Base-by-base conservation (phyloP, 2,329 filamentous ascomycete species). In the Incumbomyces lentus region DNA sequence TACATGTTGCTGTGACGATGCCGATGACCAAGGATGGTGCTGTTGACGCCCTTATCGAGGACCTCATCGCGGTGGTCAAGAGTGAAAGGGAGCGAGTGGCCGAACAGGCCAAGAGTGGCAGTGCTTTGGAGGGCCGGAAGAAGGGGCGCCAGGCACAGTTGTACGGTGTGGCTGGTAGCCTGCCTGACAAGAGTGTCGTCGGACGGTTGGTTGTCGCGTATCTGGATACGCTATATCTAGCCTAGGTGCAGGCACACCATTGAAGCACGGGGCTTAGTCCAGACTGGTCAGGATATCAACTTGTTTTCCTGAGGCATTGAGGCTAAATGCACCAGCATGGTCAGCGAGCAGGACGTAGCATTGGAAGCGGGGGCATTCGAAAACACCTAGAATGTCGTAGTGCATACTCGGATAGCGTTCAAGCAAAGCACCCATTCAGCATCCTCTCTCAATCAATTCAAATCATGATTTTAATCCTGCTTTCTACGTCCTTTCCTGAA, bases 131-230 rank as follows among this genome's bases (percentile, higher is more conserved):
- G 22, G 33, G 14, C 49, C 61, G 60, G n/a, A 68, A 67, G 44
- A 73, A 71, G 5, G 79, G 68, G 2, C 86, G 95, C 62, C 81
- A 86, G 12, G 86, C 87, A 1, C 89, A 89, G 3, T 68, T 98
- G 52, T 98, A 98, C 66, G 92, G 92, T 46, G 89, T 98, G 48
- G 92, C 92, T 0, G 92, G 92, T 5, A 93, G 86, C 60, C 67
- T 98, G 64, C 92, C 92, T 1, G 93, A 98, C 64, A 96, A 96
- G 76, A 87, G 84, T 56, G 82, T 98, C 30, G 88, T 98, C 29
- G 86, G 86, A 54, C 86, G 94, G 58, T 68, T 98, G 61, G 90
- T 89, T 1, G 86, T 76, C 55, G 90, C 88, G 1, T 98, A 96
- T 66, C 72, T 96, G 61, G 89, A 96, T 68, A 82, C 92, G 44